Percentiles rank a stretch among this genome's conserved stretches.
Evolutionary conservation across 305 asterid species (phyloP).

Genomic region (Striga hermonthica): DNA sequence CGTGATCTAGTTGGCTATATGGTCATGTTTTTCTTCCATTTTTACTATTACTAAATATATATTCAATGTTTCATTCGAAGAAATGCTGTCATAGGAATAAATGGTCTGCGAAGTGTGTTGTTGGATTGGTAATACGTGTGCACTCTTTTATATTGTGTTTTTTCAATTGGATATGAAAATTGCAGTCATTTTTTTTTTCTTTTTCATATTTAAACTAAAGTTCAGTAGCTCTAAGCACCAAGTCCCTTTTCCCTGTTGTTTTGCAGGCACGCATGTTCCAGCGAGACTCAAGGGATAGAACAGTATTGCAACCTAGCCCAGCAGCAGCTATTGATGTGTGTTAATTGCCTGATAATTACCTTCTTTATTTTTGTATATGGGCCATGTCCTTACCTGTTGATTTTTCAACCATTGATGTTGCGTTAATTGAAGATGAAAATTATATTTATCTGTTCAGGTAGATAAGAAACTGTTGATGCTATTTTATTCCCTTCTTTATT

Average conservation of each 20-base stretch:
- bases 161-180: conserved; percentile 24
- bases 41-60: not conserved
- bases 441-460: not conserved
- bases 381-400: conserved; percentile 20
- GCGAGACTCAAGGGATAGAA: conserved; percentile 85
- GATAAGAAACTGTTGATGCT: conserved; percentile 24
- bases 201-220: conserved; percentile 9
- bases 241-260: conserved; percentile 24
- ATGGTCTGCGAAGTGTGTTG: conserved; percentile 14
- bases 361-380: conserved; percentile 21
- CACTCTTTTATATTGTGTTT: conserved; percentile 19
- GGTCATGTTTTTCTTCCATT: conserved; percentile 1
- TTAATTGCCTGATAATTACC: conserved; percentile 28
- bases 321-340: conserved; percentile 96
- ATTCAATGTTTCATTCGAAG: not conserved
- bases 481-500: conserved; percentile 21
- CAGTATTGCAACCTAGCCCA: conserved; percentile 86
- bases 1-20: conserved; percentile 21
- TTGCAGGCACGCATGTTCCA: conserved; percentile 92
- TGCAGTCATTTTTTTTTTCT: conserved; percentile 22
- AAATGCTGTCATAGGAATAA: not conserved
- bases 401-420: conserved; percentile 12
- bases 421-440: conserved; percentile 14
- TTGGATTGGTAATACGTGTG: conserved; percentile 8
- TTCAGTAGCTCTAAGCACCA: conserved; percentile 16